These are phyloP conservation scores for Allantophomopsis cytisporea DNA, from an alignment of 2,329 filamentous ascomycete genomes.

Conservation along the genomic window DNA sequence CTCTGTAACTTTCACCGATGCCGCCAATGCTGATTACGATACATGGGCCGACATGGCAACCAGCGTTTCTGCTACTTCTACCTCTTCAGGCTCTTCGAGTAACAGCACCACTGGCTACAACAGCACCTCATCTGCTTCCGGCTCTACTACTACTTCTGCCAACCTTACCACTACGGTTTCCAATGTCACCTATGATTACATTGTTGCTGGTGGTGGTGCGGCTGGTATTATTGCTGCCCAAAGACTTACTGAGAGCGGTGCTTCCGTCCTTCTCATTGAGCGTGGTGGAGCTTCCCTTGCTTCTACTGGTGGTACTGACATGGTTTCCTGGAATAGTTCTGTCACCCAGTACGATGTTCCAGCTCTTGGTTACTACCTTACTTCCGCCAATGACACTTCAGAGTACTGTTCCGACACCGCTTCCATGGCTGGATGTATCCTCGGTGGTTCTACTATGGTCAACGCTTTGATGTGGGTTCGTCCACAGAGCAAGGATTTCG, in stretches of 20 bases:
- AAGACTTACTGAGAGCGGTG: constrained; percentile 31
- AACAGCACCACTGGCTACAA: too few species aligned
- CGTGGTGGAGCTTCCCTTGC: constrained; percentile 4
- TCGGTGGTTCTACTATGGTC: constrained; percentile 36
- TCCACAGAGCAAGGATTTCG: constrained; percentile 48
- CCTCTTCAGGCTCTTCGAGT: too few species aligned
- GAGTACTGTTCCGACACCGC: constrained; percentile 30
- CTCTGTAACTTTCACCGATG: constrained; percentile 3
- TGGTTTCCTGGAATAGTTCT: neutral
- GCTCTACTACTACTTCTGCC: neutral
- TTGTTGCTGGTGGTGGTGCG: constrained; percentile 45
- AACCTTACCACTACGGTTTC: neutral
- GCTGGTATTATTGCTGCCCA: constrained; percentile 41
- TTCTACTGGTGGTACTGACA: neutral
- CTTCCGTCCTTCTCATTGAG: constrained; percentile 27
- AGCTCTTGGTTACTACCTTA: constrained; percentile 13
- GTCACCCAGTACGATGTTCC: constrained; percentile 56
- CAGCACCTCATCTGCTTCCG: too few species aligned
- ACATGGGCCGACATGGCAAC: constrained; percentile 4
- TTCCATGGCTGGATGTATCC: constrained; percentile 55
- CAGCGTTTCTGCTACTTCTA: too few species aligned
- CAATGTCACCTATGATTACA: constrained; percentile 37
- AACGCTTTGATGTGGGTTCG: constrained; percentile 54
- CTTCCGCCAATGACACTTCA: constrained; percentile 40
- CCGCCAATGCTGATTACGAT: constrained; percentile 4